A percentile compares a stretch with the other conserved stretches of the same genome.
Evolutionary conservation across 2,329 filamentous ascomycete genomes (phyloP).

Genomic region (Fusarium temperatum): DNA sequence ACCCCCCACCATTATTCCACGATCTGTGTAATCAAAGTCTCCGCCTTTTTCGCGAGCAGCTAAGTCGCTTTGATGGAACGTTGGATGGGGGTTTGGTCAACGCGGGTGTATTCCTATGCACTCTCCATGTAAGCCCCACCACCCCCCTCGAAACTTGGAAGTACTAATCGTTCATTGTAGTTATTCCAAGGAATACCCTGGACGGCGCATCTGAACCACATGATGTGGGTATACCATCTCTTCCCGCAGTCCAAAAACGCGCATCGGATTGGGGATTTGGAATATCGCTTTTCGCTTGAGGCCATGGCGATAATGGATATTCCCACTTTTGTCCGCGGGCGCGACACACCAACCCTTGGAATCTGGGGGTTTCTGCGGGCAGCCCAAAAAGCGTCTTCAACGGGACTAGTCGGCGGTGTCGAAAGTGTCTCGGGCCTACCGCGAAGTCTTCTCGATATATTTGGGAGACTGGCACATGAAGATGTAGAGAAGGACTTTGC

Average conservation of each 20-base stretch:
- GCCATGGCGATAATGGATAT: slow-evolving; percentile 35
- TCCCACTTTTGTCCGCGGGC: slow-evolving; percentile 31
- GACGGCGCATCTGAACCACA: slow-evolving; percentile 22
- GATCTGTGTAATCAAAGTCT: slow-evolving; percentile 21
- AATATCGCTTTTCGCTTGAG: slow-evolving; percentile 13
- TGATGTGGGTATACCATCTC: slow-evolving; percentile 29
- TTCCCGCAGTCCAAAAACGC: slow-evolving; percentile 9
- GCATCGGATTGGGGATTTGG: not conserved
- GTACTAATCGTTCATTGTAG: not conserved
- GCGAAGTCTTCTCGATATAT: slow-evolving; percentile 40
- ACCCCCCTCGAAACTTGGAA: too few species aligned
- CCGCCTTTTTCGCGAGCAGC: slow-evolving; percentile 14
- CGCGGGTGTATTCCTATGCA: slow-evolving; percentile 24
- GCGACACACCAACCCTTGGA: slow-evolving; percentile 9
- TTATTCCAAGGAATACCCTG: slow-evolving; percentile 30
- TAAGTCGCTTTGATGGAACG: slow-evolving; percentile 1
- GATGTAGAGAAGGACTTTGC: slow-evolving; percentile 29
- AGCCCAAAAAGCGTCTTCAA: not conserved
- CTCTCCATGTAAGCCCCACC: slow-evolving; percentile 7
- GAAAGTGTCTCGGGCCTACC: slow-evolving; percentile 43
- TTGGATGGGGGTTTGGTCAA: slow-evolving; percentile 6
- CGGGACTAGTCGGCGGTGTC: slow-evolving; percentile 4
- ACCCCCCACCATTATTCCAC: slow-evolving; percentile 2
- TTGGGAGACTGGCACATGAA: slow-evolving; percentile 25
- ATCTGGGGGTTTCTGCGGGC: slow-evolving; percentile 20